phyloP scores from a whole-genome alignment of 2,329 filamentous ascomycete species.

The Amphichorda felina region DNA sequence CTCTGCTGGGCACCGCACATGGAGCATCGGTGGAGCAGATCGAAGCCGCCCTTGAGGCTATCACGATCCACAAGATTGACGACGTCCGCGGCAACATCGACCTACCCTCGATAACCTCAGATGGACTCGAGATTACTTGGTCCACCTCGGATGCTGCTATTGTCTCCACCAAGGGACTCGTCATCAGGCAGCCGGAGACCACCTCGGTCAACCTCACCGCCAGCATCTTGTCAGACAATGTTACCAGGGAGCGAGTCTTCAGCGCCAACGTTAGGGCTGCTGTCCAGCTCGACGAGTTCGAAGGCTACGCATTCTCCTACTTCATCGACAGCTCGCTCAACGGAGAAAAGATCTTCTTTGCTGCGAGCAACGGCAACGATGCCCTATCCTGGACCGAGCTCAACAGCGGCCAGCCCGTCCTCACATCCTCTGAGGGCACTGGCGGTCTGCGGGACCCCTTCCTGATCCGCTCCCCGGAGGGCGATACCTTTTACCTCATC shows the following conservation, averaged over 20 bases:
- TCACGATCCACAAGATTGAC: constrained; percentile 19
- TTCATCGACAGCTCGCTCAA: constrained; percentile 30
- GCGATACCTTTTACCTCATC: constrained; percentile 37
- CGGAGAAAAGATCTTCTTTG: constrained; percentile 41
- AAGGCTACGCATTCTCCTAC: constrained; percentile 39
- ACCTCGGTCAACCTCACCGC: constrained; percentile 21
- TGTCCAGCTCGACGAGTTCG: constrained; percentile 16
- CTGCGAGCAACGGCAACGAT: constrained; percentile 38
- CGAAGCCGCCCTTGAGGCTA: constrained; percentile 3
- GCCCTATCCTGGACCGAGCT: constrained; percentile 37
- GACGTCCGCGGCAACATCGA: constrained; percentile 25
- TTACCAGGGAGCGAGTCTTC: constrained; percentile 15
- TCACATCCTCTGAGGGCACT: constrained; percentile 33
- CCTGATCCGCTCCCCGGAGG: constrained; percentile 36
- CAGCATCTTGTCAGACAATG: constrained; percentile 11
- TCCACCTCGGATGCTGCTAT: constrained; percentile 18
- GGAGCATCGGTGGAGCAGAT: background rate
- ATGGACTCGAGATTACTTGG: constrained; percentile 21
- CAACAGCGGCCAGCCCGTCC: constrained; percentile 31
- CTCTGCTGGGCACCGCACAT: background rate
- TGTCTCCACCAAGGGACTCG: constrained; percentile 20
- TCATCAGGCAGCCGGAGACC: constrained; percentile 16
- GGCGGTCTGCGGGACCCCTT: constrained; percentile 39
- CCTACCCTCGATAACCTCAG: constrained; percentile 15
- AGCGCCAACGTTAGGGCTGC: constrained; percentile 21